Conservation (phyloP, 805 yeast species). For the Sugiyamaella floridensis region DNA sequence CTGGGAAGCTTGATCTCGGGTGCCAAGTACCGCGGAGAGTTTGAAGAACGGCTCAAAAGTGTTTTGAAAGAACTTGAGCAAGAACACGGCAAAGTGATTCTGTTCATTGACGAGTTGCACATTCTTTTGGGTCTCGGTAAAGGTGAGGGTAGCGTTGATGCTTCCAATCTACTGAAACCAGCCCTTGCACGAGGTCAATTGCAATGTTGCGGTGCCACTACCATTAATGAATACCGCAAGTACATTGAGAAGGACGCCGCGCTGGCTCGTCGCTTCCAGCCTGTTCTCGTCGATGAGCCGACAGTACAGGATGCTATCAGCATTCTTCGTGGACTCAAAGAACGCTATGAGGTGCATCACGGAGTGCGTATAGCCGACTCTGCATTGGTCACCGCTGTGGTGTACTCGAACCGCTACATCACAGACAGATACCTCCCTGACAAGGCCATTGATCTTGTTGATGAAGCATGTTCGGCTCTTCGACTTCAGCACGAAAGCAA, state of each 20-base stretch:
- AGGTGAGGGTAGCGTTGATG: constrained; percentile 92
- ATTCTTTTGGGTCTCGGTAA: constrained; percentile 85
- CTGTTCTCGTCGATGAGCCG: constrained; percentile 82
- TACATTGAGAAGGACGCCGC: constrained; percentile 97
- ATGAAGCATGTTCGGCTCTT: constrained; percentile 94
- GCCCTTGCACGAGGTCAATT: constrained; percentile 87
- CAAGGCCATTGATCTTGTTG: constrained; percentile 93
- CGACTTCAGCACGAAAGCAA: constrained; percentile 94
- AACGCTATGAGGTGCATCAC: constrained; percentile 92
- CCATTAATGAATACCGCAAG: constrained; percentile 85
- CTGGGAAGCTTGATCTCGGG: constrained; percentile 88
- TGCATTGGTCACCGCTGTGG: constrained; percentile 90
- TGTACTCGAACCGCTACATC: constrained; percentile 80
- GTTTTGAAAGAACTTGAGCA: constrained; percentile 81
- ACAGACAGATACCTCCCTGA: constrained; percentile 91
- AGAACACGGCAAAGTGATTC: constrained; percentile 63
- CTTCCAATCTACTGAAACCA: constrained; percentile 87
- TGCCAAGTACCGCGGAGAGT: constrained; percentile 93
- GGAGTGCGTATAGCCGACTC: constrained; percentile 92
- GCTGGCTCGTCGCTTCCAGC: constrained; percentile 86
- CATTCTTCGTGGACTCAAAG: constrained; percentile 87
- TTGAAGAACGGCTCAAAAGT: constrained; percentile 79
- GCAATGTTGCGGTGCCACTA: constrained; percentile 95
- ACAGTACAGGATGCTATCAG: constrained; percentile 85
- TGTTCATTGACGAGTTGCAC: constrained; percentile 89